Base-by-base conservation (phyloP, 2,329 filamentous ascomycete species). In the Hymenoscyphus fraxineus region DNA sequence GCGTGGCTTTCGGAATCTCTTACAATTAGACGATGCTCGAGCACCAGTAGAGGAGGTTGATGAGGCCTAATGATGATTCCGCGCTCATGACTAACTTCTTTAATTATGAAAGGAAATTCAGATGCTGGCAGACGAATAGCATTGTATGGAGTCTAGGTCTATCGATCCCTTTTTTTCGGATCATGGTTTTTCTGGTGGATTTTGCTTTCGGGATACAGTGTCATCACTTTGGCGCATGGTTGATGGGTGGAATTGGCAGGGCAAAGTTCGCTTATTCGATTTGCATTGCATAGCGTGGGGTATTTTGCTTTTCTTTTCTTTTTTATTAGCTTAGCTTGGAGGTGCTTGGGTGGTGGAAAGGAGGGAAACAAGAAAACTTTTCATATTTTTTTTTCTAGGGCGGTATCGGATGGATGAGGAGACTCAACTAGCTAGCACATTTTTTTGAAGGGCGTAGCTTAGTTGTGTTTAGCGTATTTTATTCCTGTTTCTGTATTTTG, bases 1-100 rank as follows among this genome's bases (percentile, higher is more conserved):
- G 71, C 86, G 94, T 56, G 93, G 93, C 55, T 87, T 86, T 70
- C 88, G 94, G 58, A 93, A 93, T 63, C 77, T 89, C n/a, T 66
- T 74, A 3, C 65, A 65, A 57, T 66, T 68, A 27, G 60, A 67
- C 40, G 68, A 71, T 54, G 65, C 67, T 22, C 64, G 61, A 40
- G 41, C 59, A 31, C 58, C 59, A 32, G 61, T 69, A 31, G 70
- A 70, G 56, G 68, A 71, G 58, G 67, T 69, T 12, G 66, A 69
- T 19, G 66, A 67, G 38, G 35, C 31, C 62, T 66, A 62, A 68
- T 54, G 41, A 51, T 40, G 39, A 32, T 35, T 40, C 44, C 51
- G 58, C n/a, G 54, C 40, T 62, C 61, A 68, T 67, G 64, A 64
- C 19, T 51, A 51, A 51, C 3, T 51, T 67, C 58, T 63, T 61